phyloP scores from a whole-genome alignment of 2,329 filamentous ascomycete species.

The Paraconiothyrium sp. region DNA sequence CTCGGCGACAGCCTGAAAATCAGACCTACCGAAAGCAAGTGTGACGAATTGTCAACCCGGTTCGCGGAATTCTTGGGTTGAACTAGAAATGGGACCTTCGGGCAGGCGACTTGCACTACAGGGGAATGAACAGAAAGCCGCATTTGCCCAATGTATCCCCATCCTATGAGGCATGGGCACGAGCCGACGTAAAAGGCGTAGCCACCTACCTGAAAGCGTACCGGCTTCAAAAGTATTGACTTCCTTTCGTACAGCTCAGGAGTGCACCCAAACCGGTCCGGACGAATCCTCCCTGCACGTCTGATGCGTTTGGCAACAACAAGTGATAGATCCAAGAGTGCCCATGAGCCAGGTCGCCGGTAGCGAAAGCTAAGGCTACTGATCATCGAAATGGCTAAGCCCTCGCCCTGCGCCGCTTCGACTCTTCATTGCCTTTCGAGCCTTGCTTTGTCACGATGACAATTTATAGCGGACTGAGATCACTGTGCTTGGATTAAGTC shows the following conservation, averaged over 20 bases:
- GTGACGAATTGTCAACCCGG: background rate
- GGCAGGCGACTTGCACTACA: background rate
- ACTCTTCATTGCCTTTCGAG: constrained; percentile 23
- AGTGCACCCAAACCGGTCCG: constrained; percentile 19
- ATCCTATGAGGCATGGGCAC: constrained; percentile 23
- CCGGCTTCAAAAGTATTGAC: constrained; percentile 13
- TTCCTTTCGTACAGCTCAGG: constrained; percentile 21
- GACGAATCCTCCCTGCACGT: constrained; percentile 24
- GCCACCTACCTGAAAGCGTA: constrained; percentile 25
- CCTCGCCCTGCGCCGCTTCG: constrained; percentile 52
- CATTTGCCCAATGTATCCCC: constrained; percentile 22
- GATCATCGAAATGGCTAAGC: constrained; percentile 57
- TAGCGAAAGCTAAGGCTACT: constrained; percentile 39
- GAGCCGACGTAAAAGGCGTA: constrained; percentile 28
- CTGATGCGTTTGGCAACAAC: constrained; percentile 26
- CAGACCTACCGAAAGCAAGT: background rate
- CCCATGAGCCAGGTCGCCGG: constrained; percentile 21
- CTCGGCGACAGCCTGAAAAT: background rate
- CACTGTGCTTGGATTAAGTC: constrained; percentile 43
- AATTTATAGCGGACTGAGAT: constrained; percentile 52
- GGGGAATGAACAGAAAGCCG: constrained; percentile 26
- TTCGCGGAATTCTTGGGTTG: background rate
- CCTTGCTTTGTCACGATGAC: constrained; percentile 52
- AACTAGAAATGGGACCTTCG: background rate
- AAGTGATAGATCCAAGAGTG: constrained; percentile 33